Conservation (phyloP, 208 protist species). For the Tetramitus jugosus region DNA sequence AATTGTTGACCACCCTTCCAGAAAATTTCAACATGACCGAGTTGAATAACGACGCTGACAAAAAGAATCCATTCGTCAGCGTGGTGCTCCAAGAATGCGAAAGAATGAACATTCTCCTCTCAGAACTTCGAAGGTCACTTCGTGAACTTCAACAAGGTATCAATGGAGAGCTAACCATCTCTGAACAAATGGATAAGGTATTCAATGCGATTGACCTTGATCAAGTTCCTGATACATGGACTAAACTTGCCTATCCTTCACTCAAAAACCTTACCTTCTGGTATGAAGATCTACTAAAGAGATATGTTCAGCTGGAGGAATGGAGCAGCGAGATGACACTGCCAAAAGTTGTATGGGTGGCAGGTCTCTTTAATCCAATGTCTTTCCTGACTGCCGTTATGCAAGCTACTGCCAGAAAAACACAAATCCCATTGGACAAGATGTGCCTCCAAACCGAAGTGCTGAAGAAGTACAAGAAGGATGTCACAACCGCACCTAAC, state of each 20-base stretch:
- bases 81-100: slow-evolving; percentile 70
- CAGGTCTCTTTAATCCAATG: slow-evolving; percentile 70
- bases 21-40: slow-evolving; percentile 37
- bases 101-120: slow-evolving; percentile 62
- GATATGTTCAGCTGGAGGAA: slow-evolving; percentile 47
- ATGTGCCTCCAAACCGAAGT: slow-evolving; percentile 58
- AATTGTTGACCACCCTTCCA: slow-evolving; percentile 50
- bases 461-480: slow-evolving; percentile 52
- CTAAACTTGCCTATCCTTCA: slow-evolving; percentile 56
- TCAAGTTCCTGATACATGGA: slow-evolving; percentile 54
- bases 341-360: slow-evolving; percentile 53
- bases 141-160: slow-evolving; percentile 57
- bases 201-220: slow-evolving; percentile 80
- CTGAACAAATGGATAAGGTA: slow-evolving; percentile 73
- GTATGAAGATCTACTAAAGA: slow-evolving; percentile 51
- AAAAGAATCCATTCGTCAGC: slow-evolving; percentile 56
- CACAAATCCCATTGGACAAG: slow-evolving; percentile 56
- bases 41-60: slow-evolving; percentile 34
- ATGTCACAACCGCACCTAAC: slow-evolving; percentile 50
- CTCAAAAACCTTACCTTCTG: slow-evolving; percentile 47
- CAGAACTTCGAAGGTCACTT: slow-evolving; percentile 52
- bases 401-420: slow-evolving; percentile 61
- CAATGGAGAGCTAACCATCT: slow-evolving; percentile 68
- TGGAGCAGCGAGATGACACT: slow-evolving; percentile 47
- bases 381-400: slow-evolving; percentile 73